Evolutionary conservation across 495 filamentous ascomycete species (phyloP).

Genomic region (Thozetella sp.): DNA sequence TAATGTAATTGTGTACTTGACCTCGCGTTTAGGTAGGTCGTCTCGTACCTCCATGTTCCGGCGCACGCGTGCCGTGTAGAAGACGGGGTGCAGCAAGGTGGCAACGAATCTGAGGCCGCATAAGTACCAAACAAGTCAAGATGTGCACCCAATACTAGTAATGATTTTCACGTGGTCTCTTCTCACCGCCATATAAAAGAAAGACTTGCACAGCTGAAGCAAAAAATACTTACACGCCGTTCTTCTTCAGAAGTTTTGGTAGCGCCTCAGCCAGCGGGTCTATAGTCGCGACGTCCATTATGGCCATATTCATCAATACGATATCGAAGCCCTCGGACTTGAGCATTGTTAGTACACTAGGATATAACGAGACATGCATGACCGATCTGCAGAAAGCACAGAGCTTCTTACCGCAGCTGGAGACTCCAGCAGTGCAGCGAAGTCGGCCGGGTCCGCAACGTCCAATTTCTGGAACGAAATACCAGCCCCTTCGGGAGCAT

Average conservation of each 20-base stretch:
- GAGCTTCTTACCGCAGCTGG: constrained; percentile 4
- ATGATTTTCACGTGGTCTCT: neutral
- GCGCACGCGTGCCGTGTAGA: constrained; percentile 36
- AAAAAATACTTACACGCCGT: constrained; percentile 41
- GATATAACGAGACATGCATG: no score
- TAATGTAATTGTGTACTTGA: constrained; percentile 24
- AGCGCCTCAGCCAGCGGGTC: constrained; percentile 31
- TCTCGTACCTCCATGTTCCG: constrained; percentile 24
- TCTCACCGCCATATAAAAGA: no score
- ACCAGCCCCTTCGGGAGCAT: constrained; percentile 9
- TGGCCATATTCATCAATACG: constrained; percentile 42
- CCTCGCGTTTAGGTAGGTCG: constrained; percentile 19
- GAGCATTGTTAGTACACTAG: neutral
- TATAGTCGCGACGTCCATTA: constrained; percentile 43
- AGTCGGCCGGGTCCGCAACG: constrained; percentile 28
- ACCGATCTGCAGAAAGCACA: neutral
- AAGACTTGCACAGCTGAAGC: no score
- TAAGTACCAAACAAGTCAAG: neutral
- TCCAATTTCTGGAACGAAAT: constrained; percentile 28
- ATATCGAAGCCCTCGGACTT: constrained; percentile 27
- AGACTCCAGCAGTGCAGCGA: constrained; percentile 17
- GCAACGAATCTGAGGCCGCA: constrained; percentile 35
- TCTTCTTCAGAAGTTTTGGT: constrained; percentile 27
- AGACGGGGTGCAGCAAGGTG: constrained; percentile 42
- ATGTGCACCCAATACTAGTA: neutral